These are phyloP conservation scores for Neonectria sp. DNA, from an alignment of 2,329 filamentous ascomycete species.

Conservation along the genomic window DNA sequence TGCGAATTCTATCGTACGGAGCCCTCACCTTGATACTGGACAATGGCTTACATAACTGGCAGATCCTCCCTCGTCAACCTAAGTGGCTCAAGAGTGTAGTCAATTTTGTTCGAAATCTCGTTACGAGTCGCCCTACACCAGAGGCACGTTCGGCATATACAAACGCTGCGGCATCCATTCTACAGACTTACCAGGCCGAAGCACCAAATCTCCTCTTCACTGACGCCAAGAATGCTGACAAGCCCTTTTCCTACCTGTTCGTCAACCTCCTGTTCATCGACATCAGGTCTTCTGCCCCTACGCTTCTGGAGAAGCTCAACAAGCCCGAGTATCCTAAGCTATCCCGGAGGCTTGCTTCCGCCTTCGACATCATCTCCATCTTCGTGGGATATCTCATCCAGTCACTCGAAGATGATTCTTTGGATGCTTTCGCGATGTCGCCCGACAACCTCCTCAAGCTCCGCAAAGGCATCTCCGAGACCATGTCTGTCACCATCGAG, in stretches of 20 bases:
- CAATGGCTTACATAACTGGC: conserved; percentile 26
- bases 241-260: conserved; percentile 74
- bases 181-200: conserved; percentile 67
- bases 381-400: conserved; percentile 72
- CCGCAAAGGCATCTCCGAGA: conserved; percentile 73
- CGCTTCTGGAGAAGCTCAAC: conserved; percentile 72
- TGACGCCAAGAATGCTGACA: conserved; percentile 58
- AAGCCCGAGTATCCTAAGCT: conserved; percentile 65
- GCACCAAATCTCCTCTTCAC: conserved; percentile 68
- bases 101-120: conserved; percentile 66
- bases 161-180: conserved; percentile 69
- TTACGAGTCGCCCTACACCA: conserved; percentile 68
- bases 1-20: conserved; percentile 63
- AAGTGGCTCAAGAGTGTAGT: conserved; percentile 67
- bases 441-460: conserved; percentile 74
- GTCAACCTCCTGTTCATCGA: conserved; percentile 77
- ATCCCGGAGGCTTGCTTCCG: conserved; percentile 70
- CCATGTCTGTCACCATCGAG: conserved; percentile 74
- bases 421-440: conserved; percentile 61
- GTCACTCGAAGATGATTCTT: conserved; percentile 65
- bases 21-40: not conserved
- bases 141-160: conserved; percentile 72
- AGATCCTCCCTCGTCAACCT: conserved; percentile 66
- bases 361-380: conserved; percentile 73
- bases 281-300: conserved; percentile 73